A percentile compares a stretch with the other conserved stretches of the same genome.
Conservation (phyloP, 192 early-diverging fungal genomes). For the Coemansia sp. region DNA sequence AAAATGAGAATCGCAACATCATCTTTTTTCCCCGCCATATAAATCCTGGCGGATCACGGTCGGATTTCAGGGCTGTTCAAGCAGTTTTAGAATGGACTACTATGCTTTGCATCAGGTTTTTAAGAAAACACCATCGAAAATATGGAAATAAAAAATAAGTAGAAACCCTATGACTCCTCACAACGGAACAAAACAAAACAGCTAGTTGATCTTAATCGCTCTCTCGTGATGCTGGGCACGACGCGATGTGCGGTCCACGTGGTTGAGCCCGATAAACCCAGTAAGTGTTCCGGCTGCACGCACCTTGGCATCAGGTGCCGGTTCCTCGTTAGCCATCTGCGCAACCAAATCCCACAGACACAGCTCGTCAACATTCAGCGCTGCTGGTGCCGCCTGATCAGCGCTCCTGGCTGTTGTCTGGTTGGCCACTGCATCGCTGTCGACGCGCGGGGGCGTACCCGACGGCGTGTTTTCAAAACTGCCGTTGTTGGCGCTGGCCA, state of each 20-base stretch:
- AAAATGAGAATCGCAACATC: too few relatives aligned
- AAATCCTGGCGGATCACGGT: too few relatives aligned
- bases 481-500: conserved; percentile 6
- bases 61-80: too few relatives aligned
- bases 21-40: too few relatives aligned
- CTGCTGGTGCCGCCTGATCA: not conserved
- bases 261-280: conserved; percentile 36
- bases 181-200: not conserved
- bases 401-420: not conserved
- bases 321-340: not conserved
- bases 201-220: conserved; percentile 33
- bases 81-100: too few relatives aligned
- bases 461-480: conserved; percentile 14
- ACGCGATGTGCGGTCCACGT: conserved; percentile 37
- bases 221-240: conserved; percentile 27
- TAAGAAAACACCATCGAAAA: not conserved
- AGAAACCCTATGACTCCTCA: too few relatives aligned
- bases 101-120: too few relatives aligned
- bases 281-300: not conserved
- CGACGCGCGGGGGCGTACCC: conserved; percentile 13
- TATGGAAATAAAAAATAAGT: not conserved
- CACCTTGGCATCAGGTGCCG: conserved; percentile 1
- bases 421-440: not conserved
- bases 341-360: conserved; percentile 9
- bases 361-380: conserved; percentile 7